These are phyloP conservation scores for Podospora appendiculata DNA, from an alignment of 495 filamentous ascomycete genomes.

Conservation along the genomic window DNA sequence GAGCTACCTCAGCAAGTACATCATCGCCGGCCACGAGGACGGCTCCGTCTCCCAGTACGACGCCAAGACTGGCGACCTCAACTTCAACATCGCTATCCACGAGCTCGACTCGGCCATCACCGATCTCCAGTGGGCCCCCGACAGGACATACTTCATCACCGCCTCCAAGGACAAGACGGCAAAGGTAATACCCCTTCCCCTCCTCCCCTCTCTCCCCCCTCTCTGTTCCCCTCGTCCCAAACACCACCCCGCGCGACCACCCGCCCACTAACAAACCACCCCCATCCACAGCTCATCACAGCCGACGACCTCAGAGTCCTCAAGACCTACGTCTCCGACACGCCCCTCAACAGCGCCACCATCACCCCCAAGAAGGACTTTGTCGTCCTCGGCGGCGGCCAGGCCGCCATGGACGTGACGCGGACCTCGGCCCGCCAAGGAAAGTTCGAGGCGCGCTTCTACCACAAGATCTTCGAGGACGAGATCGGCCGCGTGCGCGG, in stretches of 20 bases:
- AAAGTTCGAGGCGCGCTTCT: constrained; percentile 98
- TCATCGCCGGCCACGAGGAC: constrained; percentile 96
- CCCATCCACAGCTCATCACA: constrained; percentile 64
- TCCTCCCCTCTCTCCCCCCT: too few relatives aligned
- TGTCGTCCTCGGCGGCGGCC: constrained; percentile 93
- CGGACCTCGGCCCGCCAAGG: constrained; percentile 87
- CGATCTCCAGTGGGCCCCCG: constrained; percentile 88
- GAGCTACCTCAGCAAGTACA: constrained; percentile 86
- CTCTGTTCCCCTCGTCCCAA: too few relatives aligned
- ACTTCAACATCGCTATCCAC: constrained; percentile 73
- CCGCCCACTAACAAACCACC: too few relatives aligned
- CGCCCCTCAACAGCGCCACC: constrained; percentile 89
- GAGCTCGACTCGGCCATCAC: constrained; percentile 78
- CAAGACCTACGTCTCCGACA: constrained; percentile 88
- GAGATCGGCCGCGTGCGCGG: constrained; percentile 95
- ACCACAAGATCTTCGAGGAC: constrained; percentile 98
- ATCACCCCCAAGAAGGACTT: constrained; percentile 94
- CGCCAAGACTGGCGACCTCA: constrained; percentile 79
- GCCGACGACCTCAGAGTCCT: constrained; percentile 78
- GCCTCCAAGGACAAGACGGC: constrained; percentile 96
- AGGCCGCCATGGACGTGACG: constrained; percentile 99
- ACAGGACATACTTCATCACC: constrained; percentile 96
- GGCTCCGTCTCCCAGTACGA: constrained; percentile 92
- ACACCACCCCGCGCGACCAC: too few relatives aligned
- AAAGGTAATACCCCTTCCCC: constrained; percentile 55